Evolutionary conservation across 2,329 filamentous ascomycete genomes (phyloP), one percentile per base, ranked within the genome.

Genomic region (Ceratocystiopsis minuta): DNA sequence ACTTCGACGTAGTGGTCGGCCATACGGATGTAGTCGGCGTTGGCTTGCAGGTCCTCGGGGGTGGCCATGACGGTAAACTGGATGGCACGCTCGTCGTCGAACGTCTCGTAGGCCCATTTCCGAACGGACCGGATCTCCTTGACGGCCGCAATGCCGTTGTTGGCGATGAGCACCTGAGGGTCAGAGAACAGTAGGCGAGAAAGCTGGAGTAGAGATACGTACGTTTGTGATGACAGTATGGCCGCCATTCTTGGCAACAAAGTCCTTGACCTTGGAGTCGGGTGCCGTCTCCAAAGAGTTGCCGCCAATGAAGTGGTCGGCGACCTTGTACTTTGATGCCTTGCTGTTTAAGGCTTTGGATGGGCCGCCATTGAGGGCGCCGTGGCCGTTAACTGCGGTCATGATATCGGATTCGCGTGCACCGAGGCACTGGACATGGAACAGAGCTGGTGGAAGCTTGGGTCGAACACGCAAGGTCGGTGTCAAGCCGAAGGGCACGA

Each of bases 41-140:
- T 98, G 59, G 90, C 90, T 60, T 80, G 77, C 58, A 98, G 64
- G 78, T 98, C 90, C 66, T 98, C 90, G 39, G 90, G 90, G 34
- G 90, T 98, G 53, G 90, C 90, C 90, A 98, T 98, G 59, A 98
- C 90, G 49, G 90, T 98, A 67, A 98, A 98, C 60, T 96, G 87
- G 58, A 98, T 95, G 54, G 88, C 90, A 57, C 82, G 77, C 70
- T 98, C 90, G 65, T 98, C 87, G 66, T 90, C 88, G 59, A 98
- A 98, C 9, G 84, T 93, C 67, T 98, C 90, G 77, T 98, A 98
- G 47, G 90, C 90, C 90, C 90, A 98, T 87, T 96, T 98, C 63
- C 90, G 82, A 57, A 98, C 88, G 46, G 88, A 96, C 62, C 90
- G 79, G 60, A 98, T 98, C 65, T 98, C 90, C 66, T 98, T 98